Evolutionary conservation across 306 rosid genomes (phyloP), one percentile per base, ranked within the genome.

Genomic region (Medicago arabica): DNA sequence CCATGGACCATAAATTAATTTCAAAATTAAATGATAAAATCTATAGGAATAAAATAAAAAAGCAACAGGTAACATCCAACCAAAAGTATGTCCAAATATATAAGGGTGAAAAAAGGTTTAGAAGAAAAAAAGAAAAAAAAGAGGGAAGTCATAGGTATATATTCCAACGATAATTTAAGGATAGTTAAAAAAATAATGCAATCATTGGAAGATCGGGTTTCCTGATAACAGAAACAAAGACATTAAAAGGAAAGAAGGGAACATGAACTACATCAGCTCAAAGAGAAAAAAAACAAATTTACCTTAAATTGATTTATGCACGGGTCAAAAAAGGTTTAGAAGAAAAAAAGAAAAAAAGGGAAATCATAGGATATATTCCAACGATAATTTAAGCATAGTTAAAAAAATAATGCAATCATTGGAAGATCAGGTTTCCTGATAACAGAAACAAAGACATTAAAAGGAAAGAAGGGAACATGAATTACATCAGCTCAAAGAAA

Each of bases 231-330:
- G 28, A 67, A 43, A 80, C 28, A 58, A 41, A 63, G 18, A 61
- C 46, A 58, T 25, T 11, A 64, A 49, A 47, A 10, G 38, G 71
- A 62, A 60, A 47, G 1, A 49, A 46, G n/a, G 23, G 5, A 14
- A n/a, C 58, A 74, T 18, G 9, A 60, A 83, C 65, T 17, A 69
- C 19, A 69, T 61, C 74, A 61, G 67, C 77, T 60, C 25, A 74
- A 65, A 55, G 16, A 7, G n/a, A 72, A 76, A 77, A 75, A 17
- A 19, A 75, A 55, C 39, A 68, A 62, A 66, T 44, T 64, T 73
- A 95, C 99, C 99, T 92, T 95, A 74, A 95, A 95, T 75, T 95
- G 97, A 74, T 75, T 82, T 23, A 92, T 84, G 57, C 97, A 75
- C 83, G n/a, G n/a, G n/a, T n/a, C n/a, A n/a, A n/a, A n/a, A n/a